Evolutionary conservation across 352 stramenopile species (phyloP), one percentile per base, ranked within the genome.

Genomic region (Pelagophyceae sp.): DNA sequence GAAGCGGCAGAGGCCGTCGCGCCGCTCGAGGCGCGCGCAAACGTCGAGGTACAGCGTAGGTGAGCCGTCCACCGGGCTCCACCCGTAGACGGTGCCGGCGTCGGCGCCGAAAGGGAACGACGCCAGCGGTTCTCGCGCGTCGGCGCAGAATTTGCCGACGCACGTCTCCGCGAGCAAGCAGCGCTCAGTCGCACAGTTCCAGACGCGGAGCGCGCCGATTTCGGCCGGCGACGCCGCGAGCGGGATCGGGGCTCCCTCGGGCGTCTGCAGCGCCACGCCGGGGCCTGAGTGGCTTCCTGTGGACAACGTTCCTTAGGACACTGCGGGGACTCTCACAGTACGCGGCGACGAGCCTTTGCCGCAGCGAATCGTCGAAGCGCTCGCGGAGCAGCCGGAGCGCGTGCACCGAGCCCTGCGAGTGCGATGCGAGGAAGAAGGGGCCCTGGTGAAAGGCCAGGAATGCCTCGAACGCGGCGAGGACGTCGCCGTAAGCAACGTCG

Each of bases 321-420:
- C 15, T n/a, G 23, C 58, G 58, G 58, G 15, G 23, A 5, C 23
- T 67, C 58, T 11, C 23, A 37, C n/a, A 40, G 61, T 71, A 71
- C 6, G 19, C 17, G 31, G 6, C 61, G 31, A 71, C 61, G 27
- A 71, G 61, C 3, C 61, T 27, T 17, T 3, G 2, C 29, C 27
- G 11, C 11, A 38, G 29, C 15, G 54, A 20, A 15, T 20, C 15
- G 33, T 71, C 61, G 11, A 71, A 37, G 29, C 27, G 15, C 54
- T 35, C 61, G 3, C 3, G 2, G 33, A 71, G 61, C 3, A 71
- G 33, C 61, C 29, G 17, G n/a, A 38, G 17, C 3, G 27, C 61
- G 19, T 38, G 17, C n/a, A 71, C 31, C 6, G 61, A 27, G 61
- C 61, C 61, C 61, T 71, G 61, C n/a, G 61, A 71, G 61, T 71